phyloP scores from a whole-genome alignment of 148 eudicot species.

The Simmondsia chinensis region DNA sequence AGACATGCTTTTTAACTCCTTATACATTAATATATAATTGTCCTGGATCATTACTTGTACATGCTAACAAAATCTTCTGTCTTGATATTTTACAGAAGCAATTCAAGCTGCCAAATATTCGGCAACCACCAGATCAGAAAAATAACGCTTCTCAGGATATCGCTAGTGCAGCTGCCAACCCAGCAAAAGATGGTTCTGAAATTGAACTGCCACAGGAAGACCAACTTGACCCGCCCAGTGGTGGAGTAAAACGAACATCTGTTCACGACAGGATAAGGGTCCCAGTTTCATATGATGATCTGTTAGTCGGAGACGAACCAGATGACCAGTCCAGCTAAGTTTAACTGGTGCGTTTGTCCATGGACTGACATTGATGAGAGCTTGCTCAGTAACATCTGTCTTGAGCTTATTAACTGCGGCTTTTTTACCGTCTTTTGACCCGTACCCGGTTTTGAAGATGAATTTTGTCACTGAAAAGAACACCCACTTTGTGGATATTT shows the following conservation, averaged over 20 bases:
- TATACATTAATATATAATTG: too few species aligned
- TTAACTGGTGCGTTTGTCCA: too few species aligned
- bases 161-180: neutral
- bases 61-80: too few species aligned
- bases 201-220: conserved; percentile 9
- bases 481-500: too few species aligned
- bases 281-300: conserved; percentile 70
- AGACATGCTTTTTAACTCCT: too few species aligned
- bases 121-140: conserved; percentile 11
- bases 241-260: conserved; percentile 24
- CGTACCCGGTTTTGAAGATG: too few species aligned
- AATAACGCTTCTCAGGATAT: conserved; percentile 12
- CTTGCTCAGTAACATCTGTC: too few species aligned
- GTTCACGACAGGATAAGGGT: conserved; percentile 53
- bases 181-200: conserved; percentile 18
- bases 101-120: conserved; percentile 26
- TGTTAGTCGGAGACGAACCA: conserved; percentile 29
- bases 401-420: too few species aligned
- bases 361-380: too few species aligned
- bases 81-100: conserved; percentile 42
- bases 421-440: too few species aligned
- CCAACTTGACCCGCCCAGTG: conserved; percentile 10
- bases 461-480: too few species aligned
- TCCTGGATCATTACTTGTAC: too few species aligned
- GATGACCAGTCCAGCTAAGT: conserved; percentile 9